Percentiles rank a stretch among this genome's conserved stretches.
These are phyloP conservation scores for Stephanocyclus meneghinianus DNA, from an alignment of 352 stramenopile species.

Conservation along the genomic window DNA sequence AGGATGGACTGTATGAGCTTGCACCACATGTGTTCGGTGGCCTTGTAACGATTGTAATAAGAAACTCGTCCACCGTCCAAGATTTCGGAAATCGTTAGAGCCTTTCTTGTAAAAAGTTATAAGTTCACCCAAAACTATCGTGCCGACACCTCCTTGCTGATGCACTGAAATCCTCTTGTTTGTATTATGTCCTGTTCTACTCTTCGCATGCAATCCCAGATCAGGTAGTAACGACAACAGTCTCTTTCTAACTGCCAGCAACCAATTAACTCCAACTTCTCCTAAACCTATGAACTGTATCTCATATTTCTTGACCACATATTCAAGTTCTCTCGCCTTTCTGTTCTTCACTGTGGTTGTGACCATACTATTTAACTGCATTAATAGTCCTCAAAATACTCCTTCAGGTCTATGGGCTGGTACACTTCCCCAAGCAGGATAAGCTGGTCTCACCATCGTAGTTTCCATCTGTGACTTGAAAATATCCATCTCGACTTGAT, in stretches of 20 bases:
- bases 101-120: background rate
- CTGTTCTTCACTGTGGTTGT: background rate
- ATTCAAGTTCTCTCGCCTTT: background rate
- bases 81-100: background rate
- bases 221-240: background rate
- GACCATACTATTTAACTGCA: conserved; percentile 7
- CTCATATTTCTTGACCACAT: conserved; percentile 15
- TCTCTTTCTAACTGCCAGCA: background rate
- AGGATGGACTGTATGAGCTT: background rate
- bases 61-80: conserved; percentile 10
- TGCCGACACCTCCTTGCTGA: conserved; percentile 13
- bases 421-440: background rate
- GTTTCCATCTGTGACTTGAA: no score
- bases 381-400: background rate
- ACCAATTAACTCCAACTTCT: conserved; percentile 16
- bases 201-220: background rate
- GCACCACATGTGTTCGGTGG: conserved; percentile 16
- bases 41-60: background rate
- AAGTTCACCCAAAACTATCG: background rate
- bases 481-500: no score
- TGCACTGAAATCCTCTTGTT: background rate
- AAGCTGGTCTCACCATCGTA: no score
- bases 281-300: background rate
- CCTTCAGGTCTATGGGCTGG: background rate
- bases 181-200: conserved; percentile 13